Evolutionary conservation across 345 rosid genomes (phyloP).

Genomic region (Eucalyptus sideroxylon): DNA sequence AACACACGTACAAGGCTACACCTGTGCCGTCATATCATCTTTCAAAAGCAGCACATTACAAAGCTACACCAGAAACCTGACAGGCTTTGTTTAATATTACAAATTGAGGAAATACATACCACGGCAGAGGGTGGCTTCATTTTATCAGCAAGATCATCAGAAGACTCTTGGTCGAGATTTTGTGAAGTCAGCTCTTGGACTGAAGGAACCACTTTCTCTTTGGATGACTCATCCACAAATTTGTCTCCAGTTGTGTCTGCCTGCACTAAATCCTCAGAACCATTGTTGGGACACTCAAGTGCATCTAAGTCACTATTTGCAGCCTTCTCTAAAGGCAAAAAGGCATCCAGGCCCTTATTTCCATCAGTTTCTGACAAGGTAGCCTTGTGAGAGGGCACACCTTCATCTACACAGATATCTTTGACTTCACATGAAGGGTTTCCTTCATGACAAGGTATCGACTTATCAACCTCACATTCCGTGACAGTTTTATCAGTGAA

Average conservation of each 20-base stretch:
- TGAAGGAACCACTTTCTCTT: constrained; percentile 27
- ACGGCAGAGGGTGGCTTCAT: not conserved
- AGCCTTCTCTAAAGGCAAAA: not conserved
- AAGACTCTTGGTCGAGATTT: not conserved
- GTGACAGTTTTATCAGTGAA: constrained; percentile 53
- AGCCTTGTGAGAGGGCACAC: constrained; percentile 41
- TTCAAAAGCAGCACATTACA: not conserved
- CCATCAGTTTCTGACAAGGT: constrained; percentile 23
- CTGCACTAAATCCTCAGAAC: not conserved
- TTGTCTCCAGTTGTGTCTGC: not conserved
- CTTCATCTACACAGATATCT: constrained; percentile 78
- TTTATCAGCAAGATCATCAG: not conserved
- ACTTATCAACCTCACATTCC: constrained; percentile 48
- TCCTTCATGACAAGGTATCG: constrained; percentile 53
- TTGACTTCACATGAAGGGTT: constrained; percentile 43
- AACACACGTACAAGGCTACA: not conserved
- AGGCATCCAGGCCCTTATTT: not conserved
- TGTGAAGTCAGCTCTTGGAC: constrained; percentile 3
- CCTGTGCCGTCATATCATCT: not conserved
- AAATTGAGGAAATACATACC: not conserved
- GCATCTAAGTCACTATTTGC: not conserved
- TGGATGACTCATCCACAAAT: not conserved
- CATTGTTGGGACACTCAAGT: not conserved
- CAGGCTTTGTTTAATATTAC: not conserved
- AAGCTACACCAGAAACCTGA: not conserved